Evolutionary conservation across 2,329 filamentous ascomycete species (phyloP), one percentile per base, ranked within the genome.

Genomic region (Fusarium armeniacum): DNA sequence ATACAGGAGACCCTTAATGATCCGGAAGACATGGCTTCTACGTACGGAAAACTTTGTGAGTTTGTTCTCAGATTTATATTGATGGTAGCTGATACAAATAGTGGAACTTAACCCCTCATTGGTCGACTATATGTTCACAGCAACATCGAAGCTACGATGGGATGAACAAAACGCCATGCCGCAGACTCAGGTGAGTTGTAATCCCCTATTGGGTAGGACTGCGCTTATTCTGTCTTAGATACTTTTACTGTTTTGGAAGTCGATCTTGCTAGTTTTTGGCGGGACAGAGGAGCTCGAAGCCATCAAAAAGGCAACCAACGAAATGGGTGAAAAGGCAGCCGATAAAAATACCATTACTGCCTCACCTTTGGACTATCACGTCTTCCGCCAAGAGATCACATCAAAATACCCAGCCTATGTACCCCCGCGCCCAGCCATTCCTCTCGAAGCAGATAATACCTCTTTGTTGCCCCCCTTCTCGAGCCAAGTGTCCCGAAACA

Each of bases 381-480:
- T 94, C 24, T 99, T 99, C 77, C 91, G 96, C 36, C 95, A 98
- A 78, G 96, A 99, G 78, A 95, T 99, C 62, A 97, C 92, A 18
- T 98, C 95, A 3, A 99, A 99, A 81, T 99, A 99, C 78, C 96
- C 96, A 13, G 93, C 96, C 4, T 99, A 99, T 78, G 91, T 97
- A 62, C 94, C 96, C 4, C 96, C 96, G 4, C 90, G 89, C 55
- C 91, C 93, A 3, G 81, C 92, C 8, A 90, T 98, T 63, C 93
- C 94, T 2, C 85, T 98, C 16, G 95, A 98, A 77, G 87, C 93
- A 22, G 94, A 98, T 56, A 94, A 96, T 76, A 96, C 93, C 67
- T 97, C 94, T 2, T 91, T 98, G 41, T 84, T 99, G 11, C 95
- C 96, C 0, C 93, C 93, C 30, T 82, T 97, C 18, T 91, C 91